Percentiles rank a stretch among this genome's conserved stretches.
Evolutionary conservation across 1,284 basidiomycete species (phyloP).

Genomic region (Thecaphora frezii): DNA sequence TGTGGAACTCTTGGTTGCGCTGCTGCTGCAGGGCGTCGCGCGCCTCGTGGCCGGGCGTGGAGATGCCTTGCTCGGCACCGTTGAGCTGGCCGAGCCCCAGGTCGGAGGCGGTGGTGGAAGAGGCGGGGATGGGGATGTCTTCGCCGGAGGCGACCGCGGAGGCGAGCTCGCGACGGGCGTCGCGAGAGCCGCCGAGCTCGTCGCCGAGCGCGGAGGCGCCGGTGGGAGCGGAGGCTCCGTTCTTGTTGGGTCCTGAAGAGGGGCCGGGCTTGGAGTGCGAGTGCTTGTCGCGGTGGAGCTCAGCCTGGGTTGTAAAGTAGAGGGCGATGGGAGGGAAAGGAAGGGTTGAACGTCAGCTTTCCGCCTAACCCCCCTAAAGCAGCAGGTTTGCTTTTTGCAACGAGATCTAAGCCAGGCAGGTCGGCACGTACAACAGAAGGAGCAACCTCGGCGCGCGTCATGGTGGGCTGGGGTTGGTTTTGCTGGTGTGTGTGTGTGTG

Average conservation of each 20-base stretch:
- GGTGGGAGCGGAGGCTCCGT: conserved; percentile 9
- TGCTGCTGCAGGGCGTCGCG: conserved; percentile 19
- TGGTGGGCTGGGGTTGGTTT: conserved; percentile 8
- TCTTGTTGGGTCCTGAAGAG: conserved; percentile 25
- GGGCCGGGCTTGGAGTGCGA: conserved; percentile 24
- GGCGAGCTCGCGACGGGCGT: conserved; percentile 24
- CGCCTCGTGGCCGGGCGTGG: conserved; percentile 21
- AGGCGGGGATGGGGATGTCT: conserved; percentile 8
- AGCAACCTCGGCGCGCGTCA: conserved; percentile 31
- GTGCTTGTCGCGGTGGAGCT: conserved; percentile 15
- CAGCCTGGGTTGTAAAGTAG: conserved; percentile 6
- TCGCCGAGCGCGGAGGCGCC: conserved; percentile 15
- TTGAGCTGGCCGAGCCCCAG: conserved; percentile 29
- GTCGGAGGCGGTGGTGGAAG: neutral
- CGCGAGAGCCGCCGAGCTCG: conserved; percentile 26
- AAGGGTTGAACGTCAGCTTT: too few relatives aligned
- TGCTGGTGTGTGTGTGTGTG: too few relatives aligned
- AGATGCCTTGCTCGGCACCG: conserved; percentile 29
- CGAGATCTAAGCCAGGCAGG: too few relatives aligned
- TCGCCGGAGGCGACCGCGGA: conserved; percentile 18
- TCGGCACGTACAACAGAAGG: conserved; percentile 21
- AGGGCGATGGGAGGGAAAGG: neutral
- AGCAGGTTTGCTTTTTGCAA: too few relatives aligned
- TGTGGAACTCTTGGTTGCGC: conserved; percentile 20
- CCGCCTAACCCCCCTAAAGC: too few relatives aligned